These are phyloP conservation scores for Staphylotrichum tortipilum DNA, from an alignment of 495 filamentous ascomycete genomes.

Conservation along the genomic window DNA sequence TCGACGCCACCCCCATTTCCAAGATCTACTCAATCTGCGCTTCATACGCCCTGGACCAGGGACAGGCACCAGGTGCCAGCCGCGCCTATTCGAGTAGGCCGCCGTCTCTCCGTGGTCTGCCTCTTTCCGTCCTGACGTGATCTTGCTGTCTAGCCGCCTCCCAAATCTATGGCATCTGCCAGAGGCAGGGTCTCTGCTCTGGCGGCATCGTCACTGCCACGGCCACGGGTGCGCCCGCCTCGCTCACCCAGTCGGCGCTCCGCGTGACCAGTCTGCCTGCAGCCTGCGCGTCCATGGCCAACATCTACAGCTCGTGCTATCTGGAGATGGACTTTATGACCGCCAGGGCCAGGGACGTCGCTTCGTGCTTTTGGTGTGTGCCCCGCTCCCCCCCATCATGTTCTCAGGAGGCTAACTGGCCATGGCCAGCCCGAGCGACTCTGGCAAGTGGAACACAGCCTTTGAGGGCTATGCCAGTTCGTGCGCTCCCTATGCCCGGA, in stretches of 20 bases:
- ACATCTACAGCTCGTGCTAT: conserved; percentile 10
- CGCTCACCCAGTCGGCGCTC: background rate
- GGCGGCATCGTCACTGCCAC: background rate
- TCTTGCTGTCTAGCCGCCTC: background rate
- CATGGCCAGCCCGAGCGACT: background rate
- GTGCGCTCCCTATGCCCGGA: conserved; percentile 16
- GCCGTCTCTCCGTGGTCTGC: background rate
- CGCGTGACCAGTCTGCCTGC: background rate
- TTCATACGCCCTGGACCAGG: conserved; percentile 14
- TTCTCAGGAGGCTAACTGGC: background rate
- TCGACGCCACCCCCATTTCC: background rate
- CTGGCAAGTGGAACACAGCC: conserved; percentile 13
- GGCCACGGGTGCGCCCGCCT: background rate
- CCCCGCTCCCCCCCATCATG: background rate
- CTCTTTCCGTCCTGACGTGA: background rate
- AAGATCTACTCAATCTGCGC: conserved; percentile 17
- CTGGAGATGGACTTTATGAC: background rate
- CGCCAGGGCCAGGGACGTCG: background rate
- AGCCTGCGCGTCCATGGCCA: conserved; percentile 12
- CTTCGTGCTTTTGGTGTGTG: conserved; percentile 16
- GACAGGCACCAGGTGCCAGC: conserved; percentile 1
- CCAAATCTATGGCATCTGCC: background rate
- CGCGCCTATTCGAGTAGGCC: conserved; percentile 3
- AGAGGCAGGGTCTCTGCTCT: background rate
- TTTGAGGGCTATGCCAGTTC: conserved; percentile 17